Evolutionary conservation across 805 yeast species (phyloP).

Genomic region (Kluyveromyces siamensis): DNA sequence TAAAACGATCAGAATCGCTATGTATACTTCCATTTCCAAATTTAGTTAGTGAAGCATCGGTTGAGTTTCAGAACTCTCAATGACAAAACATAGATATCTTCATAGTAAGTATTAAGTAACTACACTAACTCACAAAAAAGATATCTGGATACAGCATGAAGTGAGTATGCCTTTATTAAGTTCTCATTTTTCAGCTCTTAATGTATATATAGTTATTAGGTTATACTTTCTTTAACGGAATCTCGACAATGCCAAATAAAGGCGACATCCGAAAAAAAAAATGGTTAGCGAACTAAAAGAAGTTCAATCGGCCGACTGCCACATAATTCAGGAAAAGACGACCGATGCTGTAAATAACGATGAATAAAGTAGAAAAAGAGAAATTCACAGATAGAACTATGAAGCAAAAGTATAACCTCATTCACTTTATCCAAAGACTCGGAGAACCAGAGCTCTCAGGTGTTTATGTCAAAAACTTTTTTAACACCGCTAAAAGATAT

Average conservation of each 20-base stretch:
- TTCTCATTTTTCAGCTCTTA: too few relatives aligned
- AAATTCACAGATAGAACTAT: conserved; percentile 19
- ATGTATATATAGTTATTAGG: too few relatives aligned
- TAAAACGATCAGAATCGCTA: background rate
- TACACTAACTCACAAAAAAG: too few relatives aligned
- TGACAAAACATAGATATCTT: background rate
- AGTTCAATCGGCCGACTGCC: too few relatives aligned
- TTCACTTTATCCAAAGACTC: conserved; percentile 18
- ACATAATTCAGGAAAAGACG: background rate
- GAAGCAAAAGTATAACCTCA: conserved; percentile 20
- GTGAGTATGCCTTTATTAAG: too few relatives aligned
- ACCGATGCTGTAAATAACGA: background rate
- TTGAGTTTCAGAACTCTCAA: background rate
- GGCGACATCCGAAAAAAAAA: too few relatives aligned
- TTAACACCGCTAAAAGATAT: conserved; percentile 22
- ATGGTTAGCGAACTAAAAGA: too few relatives aligned
- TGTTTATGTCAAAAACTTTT: conserved; percentile 23
- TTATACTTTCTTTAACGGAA: too few relatives aligned
- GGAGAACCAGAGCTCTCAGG: conserved; percentile 20
- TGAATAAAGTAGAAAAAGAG: conserved; percentile 21
- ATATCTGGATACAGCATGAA: too few relatives aligned
- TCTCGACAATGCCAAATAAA: too few relatives aligned
- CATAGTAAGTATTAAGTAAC: too few relatives aligned
- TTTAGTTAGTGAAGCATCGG: background rate
- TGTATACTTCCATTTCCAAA: conserved; percentile 1